Evolutionary conservation across 805 yeast species (phyloP).

Genomic region (Candida schatavii): DNA sequence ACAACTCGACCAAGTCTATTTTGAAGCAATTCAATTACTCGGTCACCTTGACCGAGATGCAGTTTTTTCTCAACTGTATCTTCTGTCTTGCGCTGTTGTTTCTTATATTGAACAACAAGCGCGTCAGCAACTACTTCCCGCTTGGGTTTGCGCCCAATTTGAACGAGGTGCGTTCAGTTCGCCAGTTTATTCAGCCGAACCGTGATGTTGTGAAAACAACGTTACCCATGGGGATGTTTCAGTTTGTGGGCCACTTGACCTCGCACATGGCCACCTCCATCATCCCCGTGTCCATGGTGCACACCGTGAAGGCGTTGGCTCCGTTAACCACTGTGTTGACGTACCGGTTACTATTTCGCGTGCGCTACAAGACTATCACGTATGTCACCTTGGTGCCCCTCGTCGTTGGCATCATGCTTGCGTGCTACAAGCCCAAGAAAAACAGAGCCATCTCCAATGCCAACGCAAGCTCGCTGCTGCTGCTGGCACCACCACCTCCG

Average conservation of each 20-base stretch:
- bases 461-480: constrained; percentile 19
- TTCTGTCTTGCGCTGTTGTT: constrained; percentile 50
- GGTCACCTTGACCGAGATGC: constrained; percentile 84
- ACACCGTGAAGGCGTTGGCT: constrained; percentile 87
- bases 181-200: constrained; percentile 54
- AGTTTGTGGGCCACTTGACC: constrained; percentile 86
- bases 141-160: constrained; percentile 47
- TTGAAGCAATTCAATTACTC: constrained; percentile 72
- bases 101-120: constrained; percentile 5
- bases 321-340: constrained; percentile 86
- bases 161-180: constrained; percentile 22
- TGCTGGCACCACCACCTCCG: constrained; percentile 5
- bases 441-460: constrained; percentile 13
- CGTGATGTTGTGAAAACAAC: constrained; percentile 57
- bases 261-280: constrained; percentile 89
- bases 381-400: constrained; percentile 79
- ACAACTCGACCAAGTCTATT: constrained; percentile 77
- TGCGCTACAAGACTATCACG: constrained; percentile 58
- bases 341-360: constrained; percentile 60
- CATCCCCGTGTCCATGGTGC: constrained; percentile 93
- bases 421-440: constrained; percentile 54
- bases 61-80: constrained; percentile 69
- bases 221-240: constrained; percentile 93
- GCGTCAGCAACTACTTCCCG: constrained; percentile 34
- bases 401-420: constrained; percentile 79